Evolutionary conservation across 1,284 basidiomycete genomes (phyloP), one percentile per base, ranked within the genome.

Genomic region (Naganishia cerealis): DNA sequence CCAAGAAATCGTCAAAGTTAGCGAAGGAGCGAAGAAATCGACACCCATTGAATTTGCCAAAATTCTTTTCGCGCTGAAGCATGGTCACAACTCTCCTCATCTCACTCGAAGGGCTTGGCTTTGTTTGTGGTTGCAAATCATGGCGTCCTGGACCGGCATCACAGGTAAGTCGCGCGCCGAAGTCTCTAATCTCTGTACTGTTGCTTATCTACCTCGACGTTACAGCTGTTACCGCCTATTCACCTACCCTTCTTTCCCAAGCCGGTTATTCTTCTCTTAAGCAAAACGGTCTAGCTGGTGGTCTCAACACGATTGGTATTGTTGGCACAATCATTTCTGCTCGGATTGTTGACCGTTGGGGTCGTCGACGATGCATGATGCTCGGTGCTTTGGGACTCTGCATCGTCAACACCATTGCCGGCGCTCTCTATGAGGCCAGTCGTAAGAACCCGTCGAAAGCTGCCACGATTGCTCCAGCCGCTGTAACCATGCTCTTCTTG

Each of bases 401-500:
- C 18, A 71, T 75, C 48, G 75, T 80, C 56, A 72, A 73, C 52
- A 62, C 68, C 57, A 65, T 75, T 26, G 75, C 74, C 29, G 77
- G 74, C 15, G 73, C 72, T 33, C 73, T 77, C 8, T 72, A 70
- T 68, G 71, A 73, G 39, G 72, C 65, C 3, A 69, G 69, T n/a
- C 66, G 71, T 10, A 57, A 67, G 33, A 70, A 73, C 24, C 70
- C 71, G 15, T 43, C 52, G 36, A 59, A 67, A 39, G 71, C 73
- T 0, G 39, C 70, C 13, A 39, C 53, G 7, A 71, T 73, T 54
- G 73, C 71, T 15, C 71, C 73, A 13, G 75, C 75, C n/a, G 77
- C 76, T 18, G 73, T 76, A 29, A 72, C 76, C 36, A 79, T 80
- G 75, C 75, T 81, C 65, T 81, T 79, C 73, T 66, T 80, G 50